Base-by-base conservation (phyloP, 148 eudicot species). In the Arbutus unedo region DNA sequence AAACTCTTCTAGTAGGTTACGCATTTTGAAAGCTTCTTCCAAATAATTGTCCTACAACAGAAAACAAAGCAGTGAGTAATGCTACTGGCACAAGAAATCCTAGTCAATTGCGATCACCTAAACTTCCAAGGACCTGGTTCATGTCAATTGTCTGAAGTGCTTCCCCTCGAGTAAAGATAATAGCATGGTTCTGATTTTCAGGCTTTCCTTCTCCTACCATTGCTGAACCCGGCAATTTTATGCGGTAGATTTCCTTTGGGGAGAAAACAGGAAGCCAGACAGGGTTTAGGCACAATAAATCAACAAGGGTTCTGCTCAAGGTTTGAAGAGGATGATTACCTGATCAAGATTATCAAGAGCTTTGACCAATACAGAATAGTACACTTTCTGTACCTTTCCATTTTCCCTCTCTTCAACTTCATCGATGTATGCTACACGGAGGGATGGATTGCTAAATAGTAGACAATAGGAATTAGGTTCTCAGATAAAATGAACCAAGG, bases 21-120 rank as follows among this genome's bases (percentile, higher is more conserved):
- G 89, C 93, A 92, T 91, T 82, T 92, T 92, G 57, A 92, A 87
- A 79, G 95, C 95, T 83, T 92, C 95, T 85, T 92, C 95, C 91
- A 92, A 86, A 87, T 92, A 92, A 78, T 92, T 92, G 78, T 92
- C 95, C 94, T 92, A 73, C 68, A 51, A 56, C 54, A 76, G 44
- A 59, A 60, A 70, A 41, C 5, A n/a, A 48, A 70, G 15, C 74
- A 41, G 48, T 70, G 48, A 43, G 21, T 43, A 15, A 43, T 16
- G 74, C 9, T 43, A 70, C 8, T 70, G 49, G 48, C 74, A 38
- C 49, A 70, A 70, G 49, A 70, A 70, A 41, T 15, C 19, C 3
- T 5, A 70, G 74, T 43, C 48, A 70, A 43, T 21, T 70, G 74
- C 8, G 74, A 70, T 70, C 49, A 41, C 25, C 15, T 3, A 2